Percentiles rank a stretch among this genome's conserved stretches.
Conservation (phyloP, 2,329 filamentous ascomycete genomes). For the Phyllosticta paracitricarpa region DNA sequence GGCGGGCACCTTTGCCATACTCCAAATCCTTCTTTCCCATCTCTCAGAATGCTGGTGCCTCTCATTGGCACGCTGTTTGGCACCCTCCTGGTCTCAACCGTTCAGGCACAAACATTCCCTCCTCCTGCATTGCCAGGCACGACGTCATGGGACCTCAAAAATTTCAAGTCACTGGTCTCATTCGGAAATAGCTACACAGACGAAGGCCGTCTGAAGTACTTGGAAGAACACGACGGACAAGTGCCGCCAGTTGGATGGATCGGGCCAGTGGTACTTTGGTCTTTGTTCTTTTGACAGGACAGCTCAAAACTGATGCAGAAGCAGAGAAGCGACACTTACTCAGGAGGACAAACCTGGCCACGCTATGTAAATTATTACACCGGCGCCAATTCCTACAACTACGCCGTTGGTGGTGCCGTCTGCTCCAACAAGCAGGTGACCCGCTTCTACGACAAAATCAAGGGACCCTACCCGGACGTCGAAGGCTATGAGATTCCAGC, state of each 20-base stretch:
- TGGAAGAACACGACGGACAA: constrained; percentile 44
- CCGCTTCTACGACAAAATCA: constrained; percentile 42
- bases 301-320: not conserved
- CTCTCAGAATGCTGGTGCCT: not conserved
- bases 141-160: constrained; percentile 29
- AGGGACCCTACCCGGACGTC: constrained; percentile 49
- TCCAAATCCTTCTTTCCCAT: not conserved
- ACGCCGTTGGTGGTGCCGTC: constrained; percentile 62
- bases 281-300: not conserved
- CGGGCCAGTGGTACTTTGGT: constrained; percentile 33
- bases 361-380: constrained; percentile 54
- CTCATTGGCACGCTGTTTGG: not conserved
- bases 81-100: not conserved
- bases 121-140: not conserved
- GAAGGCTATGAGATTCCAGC: constrained; percentile 37
- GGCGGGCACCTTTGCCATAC: not conserved
- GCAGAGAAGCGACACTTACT: constrained; percentile 43
- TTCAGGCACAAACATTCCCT: not conserved
- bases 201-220: constrained; percentile 56
- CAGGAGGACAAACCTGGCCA: constrained; percentile 60
- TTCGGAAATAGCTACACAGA: constrained; percentile 75
- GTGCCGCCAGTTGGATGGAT: constrained; percentile 54
- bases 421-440: constrained; percentile 60
- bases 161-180: constrained; percentile 54
- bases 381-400: constrained; percentile 49